Evolutionary conservation across 106 monocot species (phyloP), one percentile per base, ranked within the genome.

Genomic region (Phalaenopsis equestris): DNA sequence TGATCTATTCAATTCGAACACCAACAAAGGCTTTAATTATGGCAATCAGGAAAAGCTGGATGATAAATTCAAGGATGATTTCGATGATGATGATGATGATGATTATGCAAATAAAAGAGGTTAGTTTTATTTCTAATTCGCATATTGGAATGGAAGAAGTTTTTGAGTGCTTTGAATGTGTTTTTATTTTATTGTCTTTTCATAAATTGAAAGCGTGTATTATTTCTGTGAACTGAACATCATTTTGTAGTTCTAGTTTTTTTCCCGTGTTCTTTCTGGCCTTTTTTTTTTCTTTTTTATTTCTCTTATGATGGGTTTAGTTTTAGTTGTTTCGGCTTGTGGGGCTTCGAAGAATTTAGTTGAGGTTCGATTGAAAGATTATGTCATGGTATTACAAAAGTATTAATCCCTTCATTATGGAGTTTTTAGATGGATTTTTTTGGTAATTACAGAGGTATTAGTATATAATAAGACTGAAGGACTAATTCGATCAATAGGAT

Each of bases 61-160:
- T 58, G 75, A 83, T 38, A 72, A 30, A 55, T 57, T 85, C 9
- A 88, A 88, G 78, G 83, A 81, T 42, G 75, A 84, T 42, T 72
- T 78, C 67, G 77, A 82, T 43, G 83, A 80, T 78, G 80, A 30
- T 30, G 30, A 30, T 30, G 30, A 80, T 6, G 83, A 88, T 74
- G 81, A 78, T 77, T 88, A 74, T 21, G 85, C 85, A 30, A 68
- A 83, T 21, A 70, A 39, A 79, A 85, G 83, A 82, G 42, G 43
- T 4, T 70, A 45, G 19, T 74, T 74, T 11, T 39, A 70, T 38
- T 2, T 37, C 52, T 37, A 7, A 14, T 38, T 37, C 38, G 70
- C 4, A 0, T 3, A 23, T 68, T 0, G 5, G 8, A 2, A 23
- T 30, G 5, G 5, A 3, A 30, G 30, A 9, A 30, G 23, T 67